Conservation (phyloP, 305 asterid genomes). For the Withania somnifera region DNA sequence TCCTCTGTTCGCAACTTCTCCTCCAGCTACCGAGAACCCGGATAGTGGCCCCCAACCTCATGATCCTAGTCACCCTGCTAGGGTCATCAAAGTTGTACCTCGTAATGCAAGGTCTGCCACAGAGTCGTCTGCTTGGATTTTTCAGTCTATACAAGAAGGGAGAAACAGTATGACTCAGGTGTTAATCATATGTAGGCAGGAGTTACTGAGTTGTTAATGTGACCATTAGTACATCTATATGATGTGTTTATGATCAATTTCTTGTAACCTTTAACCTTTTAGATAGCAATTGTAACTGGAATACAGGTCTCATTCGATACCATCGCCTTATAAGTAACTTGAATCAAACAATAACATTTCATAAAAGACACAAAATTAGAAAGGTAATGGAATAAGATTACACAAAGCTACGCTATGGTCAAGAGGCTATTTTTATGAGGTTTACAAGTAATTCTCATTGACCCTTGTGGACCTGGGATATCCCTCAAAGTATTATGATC, state of each 20-base stretch:
- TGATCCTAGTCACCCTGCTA: slow-evolving; percentile 7
- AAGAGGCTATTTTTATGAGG: neutral
- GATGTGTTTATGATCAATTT: neutral
- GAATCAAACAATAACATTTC: neutral
- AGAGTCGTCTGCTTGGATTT: slow-evolving; percentile 76
- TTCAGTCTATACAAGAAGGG: slow-evolving; percentile 72
- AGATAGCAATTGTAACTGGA: neutral
- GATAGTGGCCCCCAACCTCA: slow-evolving; percentile 2
- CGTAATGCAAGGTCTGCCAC: slow-evolving; percentile 60
- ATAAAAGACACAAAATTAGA: neutral
- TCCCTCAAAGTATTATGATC: neutral
- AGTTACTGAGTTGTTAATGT: neutral
- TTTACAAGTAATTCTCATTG: neutral
- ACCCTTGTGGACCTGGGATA: neutral
- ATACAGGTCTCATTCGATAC: no score
- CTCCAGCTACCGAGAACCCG: neutral
- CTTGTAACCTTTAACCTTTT: neutral
- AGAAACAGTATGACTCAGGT: slow-evolving; percentile 37
- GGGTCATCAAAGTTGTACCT: slow-evolving; percentile 62
- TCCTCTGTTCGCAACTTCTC: slow-evolving; percentile 38
- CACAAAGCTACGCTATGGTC: neutral
- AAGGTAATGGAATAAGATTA: neutral
- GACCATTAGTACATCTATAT: neutral
- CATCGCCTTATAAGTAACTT: no score
- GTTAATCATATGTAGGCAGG: slow-evolving; percentile 2